Conservation (phyloP, 176 grass and related monocot species). For the Oryza punctata region DNA sequence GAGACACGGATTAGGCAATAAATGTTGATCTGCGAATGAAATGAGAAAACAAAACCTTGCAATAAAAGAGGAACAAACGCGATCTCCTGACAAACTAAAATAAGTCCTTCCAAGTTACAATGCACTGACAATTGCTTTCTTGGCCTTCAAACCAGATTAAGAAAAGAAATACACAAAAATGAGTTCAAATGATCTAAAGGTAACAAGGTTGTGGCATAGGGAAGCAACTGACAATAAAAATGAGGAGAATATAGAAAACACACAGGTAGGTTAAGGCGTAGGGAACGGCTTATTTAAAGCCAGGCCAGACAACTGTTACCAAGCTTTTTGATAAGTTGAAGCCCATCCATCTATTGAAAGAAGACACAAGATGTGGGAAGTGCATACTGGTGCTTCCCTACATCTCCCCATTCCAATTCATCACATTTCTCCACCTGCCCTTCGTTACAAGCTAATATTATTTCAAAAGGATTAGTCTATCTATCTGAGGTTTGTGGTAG, state of each 20-base stretch:
- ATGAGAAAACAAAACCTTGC: neutral
- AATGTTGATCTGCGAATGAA: neutral
- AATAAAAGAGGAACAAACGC: neutral
- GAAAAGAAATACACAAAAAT: neutral
- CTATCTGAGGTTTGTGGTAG: too few relatives aligned
- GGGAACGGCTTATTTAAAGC: neutral
- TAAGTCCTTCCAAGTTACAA: neutral
- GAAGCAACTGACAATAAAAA: neutral
- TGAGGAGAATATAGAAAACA: neutral
- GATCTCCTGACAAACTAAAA: neutral
- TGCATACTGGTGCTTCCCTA: neutral
- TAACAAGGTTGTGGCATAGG: neutral
- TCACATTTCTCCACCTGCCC: neutral
- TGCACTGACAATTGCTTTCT: neutral
- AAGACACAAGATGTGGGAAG: neutral
- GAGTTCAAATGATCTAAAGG: neutral
- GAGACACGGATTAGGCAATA: conserved; percentile 21
- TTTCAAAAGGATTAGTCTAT: neutral
- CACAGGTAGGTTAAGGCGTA: neutral
- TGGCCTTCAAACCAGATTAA: neutral
- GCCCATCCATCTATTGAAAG: neutral
- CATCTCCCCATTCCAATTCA: neutral
- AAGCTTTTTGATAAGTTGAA: neutral
- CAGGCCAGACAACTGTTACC: neutral
- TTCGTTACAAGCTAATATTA: neutral